Base-by-base conservation (phyloP, 1,284 basidiomycete species). In the Heterobasidion occidentale region DNA sequence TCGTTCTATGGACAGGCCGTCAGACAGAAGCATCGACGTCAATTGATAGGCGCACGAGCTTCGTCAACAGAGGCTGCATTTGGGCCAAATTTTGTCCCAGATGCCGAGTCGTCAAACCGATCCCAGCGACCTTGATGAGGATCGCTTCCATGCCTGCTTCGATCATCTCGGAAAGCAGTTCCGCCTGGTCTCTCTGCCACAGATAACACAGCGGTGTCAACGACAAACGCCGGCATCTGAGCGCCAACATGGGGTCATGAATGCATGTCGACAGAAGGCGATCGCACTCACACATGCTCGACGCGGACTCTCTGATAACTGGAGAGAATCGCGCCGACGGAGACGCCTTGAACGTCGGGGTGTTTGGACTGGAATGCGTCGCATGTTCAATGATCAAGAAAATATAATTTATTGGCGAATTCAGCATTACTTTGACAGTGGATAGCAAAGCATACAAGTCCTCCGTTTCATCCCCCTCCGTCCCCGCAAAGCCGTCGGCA, bases 291-390 rank as follows among this genome's bases (percentile, higher is more conserved):
- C 84, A 99, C 95, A 79, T 99, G 95, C 72, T 99, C 97, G 14
- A 99, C 95, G 52, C 97, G 83, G 17, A 98, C 86, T 17, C 97
- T 83, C 66, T 99, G 97, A 67, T 99, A 99, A 68, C 94, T 98
- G 19, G 95, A 98, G 35, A 99, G 79, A 58, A 99, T 99, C 1
- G 97, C 96, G 2, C 97, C 97, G 8, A 95, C 94, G 5, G 94
- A 91, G 14, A 99, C 88, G 11, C 86, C 97, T 66, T 89, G 77
- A 17, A 94, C 72, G 55, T 96, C 90, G 2, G 94, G 93, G 69
- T 96, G 90, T 47, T 77, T 74, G 11, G 71, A 69, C 93, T 96
- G 59, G 17, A 42, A 46, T 15, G 55, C 46, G 54, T 34, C 34
- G 47, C 48, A 53, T 44, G 17, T 58, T 52, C 52, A 60, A 47